Base-by-base conservation (phyloP, 2,329 filamentous ascomycete species). In the Monilinia vaccinii-corymbosi region DNA sequence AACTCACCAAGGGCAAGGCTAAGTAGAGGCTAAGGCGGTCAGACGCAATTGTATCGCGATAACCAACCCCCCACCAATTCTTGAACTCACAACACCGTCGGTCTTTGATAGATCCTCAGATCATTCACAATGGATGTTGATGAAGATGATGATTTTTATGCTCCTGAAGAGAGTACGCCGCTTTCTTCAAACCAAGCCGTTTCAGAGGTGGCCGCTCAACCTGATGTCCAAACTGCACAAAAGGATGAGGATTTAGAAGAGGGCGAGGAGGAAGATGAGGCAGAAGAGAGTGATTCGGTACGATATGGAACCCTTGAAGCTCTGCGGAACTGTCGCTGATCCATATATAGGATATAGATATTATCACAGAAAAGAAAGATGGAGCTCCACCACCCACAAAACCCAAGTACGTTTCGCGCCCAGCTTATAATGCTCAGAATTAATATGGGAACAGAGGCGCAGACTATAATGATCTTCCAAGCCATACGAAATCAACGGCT, bases 91-190 rank as follows among this genome's bases (percentile, higher is more conserved):
- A 56, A 46, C 21, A 44, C 18, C 13, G 25, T 32, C 51, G n/a
- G 25, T 32, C 51, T 55, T 40, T 40, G 32, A 58, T 32, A 36
- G 56, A 56, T 32, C 58, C 44, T n/a, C 60, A 59, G 45, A 32
- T 38, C 44, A 14, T 56, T 65, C 69, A 77, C 64, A 25, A 86
- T 87, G 82, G 83, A 87, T 70, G 80, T 86, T 61, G 84, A 87
- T 72, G 83, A 86, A 65, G 83, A 86, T 55, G 84, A 86, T 65
- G 84, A 87, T 72, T 84, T 87, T 68, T 87, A 87, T 69, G 80
- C 79, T 61, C 79, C 81, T 1, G 83, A 86, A 62, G 82, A 85
- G 71, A 75, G 78, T 44, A 75, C 75, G 28, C 59, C 65, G 38
- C 34, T 65, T 23, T 58, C 45, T 2, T 61, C 47, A n/a, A 64